Evolutionary conservation across 2,329 filamentous ascomycete species (phyloP).

Genomic region (Camillea tinctor): DNA sequence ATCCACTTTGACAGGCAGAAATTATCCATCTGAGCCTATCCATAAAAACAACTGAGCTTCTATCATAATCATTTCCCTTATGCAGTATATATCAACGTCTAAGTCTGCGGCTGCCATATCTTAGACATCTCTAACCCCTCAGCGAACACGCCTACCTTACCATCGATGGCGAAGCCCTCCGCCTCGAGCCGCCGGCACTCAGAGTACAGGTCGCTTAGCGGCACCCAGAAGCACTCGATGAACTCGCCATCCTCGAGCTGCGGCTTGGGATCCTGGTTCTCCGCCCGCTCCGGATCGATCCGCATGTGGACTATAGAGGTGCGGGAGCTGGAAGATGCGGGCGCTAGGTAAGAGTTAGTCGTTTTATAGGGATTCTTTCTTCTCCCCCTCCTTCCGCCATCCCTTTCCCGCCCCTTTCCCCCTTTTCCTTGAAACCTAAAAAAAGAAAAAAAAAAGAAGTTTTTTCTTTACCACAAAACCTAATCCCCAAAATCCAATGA

Average conservation of each 20-base stretch:
- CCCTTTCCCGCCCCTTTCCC: too few relatives aligned
- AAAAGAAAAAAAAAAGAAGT: neutral
- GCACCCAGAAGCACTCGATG: constrained; percentile 51
- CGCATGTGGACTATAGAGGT: constrained; percentile 41
- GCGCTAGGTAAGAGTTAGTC: constrained; percentile 16
- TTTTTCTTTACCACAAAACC: too few relatives aligned
- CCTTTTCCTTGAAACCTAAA: neutral
- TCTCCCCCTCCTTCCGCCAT: too few relatives aligned
- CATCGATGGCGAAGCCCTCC: constrained; percentile 32
- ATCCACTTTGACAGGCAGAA: too few relatives aligned
- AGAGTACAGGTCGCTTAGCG: constrained; percentile 43
- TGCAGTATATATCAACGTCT: too few relatives aligned
- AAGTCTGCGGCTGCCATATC: constrained; percentile 13
- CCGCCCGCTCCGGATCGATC: constrained; percentile 41
- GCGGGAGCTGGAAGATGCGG: constrained; percentile 31
- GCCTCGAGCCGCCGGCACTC: constrained; percentile 44
- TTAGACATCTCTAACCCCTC: constrained; percentile 31
- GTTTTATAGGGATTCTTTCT: too few relatives aligned
- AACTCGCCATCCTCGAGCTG: constrained; percentile 51
- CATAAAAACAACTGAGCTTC: too few relatives aligned
- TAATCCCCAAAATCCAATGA: neutral
- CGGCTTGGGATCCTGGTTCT: constrained; percentile 45
- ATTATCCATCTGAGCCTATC: too few relatives aligned
- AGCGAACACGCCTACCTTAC: constrained; percentile 32
- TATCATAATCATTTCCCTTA: too few relatives aligned